These are phyloP conservation scores for Orychophragmus violaceus DNA, from an alignment of 345 rosid species.

Conservation along the genomic window DNA sequence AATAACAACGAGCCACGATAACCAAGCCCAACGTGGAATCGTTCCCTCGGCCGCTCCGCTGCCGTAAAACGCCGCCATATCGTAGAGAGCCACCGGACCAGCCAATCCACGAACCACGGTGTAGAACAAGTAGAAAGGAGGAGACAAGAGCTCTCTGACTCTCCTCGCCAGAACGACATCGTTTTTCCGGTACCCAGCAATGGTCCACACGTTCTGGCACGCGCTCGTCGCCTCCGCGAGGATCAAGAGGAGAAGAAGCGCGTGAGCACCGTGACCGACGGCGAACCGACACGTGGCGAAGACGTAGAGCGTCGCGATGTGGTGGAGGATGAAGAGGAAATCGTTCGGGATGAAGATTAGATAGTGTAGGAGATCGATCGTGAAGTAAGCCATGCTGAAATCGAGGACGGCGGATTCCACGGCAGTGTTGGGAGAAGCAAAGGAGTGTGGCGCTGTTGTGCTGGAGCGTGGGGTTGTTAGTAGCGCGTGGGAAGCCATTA, in stretches of 20 bases:
- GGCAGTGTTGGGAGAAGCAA: constrained; percentile 51
- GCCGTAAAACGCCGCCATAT: constrained; percentile 44
- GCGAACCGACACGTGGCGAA: constrained; percentile 55
- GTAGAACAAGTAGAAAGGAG: constrained; percentile 49
- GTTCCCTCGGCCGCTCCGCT: constrained; percentile 37
- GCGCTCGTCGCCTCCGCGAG: constrained; percentile 79
- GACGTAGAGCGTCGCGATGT: constrained; percentile 71
- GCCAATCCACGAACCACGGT: constrained; percentile 57
- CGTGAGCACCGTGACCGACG: constrained; percentile 55
- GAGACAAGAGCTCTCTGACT: constrained; percentile 41
- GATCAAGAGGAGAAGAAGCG: constrained; percentile 49
- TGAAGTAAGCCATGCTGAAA: constrained; percentile 77
- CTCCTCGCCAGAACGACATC: constrained; percentile 43
- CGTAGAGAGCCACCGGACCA: constrained; percentile 50
- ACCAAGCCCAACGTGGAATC: constrained; percentile 77
- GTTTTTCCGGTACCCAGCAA: constrained; percentile 37
- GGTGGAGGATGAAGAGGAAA: constrained; percentile 76
- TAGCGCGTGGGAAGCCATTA: constrained; percentile 45
- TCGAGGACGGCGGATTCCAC: constrained; percentile 54
- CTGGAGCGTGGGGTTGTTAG: constrained; percentile 9
- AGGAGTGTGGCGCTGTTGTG: constrained; percentile 16
- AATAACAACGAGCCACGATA: constrained; percentile 72
- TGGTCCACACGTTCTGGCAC: constrained; percentile 69
- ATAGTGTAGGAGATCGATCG: constrained; percentile 66
- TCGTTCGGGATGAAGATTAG: constrained; percentile 54